These are phyloP conservation scores for Neonectria hederae DNA, from an alignment of 2,329 filamentous ascomycete genomes.

Conservation along the genomic window DNA sequence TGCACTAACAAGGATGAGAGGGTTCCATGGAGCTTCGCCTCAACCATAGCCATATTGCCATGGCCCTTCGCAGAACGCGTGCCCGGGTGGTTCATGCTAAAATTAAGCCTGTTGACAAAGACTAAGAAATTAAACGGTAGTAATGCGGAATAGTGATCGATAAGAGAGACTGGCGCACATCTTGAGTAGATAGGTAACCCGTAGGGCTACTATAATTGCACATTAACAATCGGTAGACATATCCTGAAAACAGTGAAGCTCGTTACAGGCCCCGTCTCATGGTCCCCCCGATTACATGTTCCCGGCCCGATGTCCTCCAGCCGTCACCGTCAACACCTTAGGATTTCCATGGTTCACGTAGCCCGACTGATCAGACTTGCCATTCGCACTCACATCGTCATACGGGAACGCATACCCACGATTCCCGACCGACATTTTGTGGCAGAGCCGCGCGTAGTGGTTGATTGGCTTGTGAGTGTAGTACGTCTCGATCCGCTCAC, in stretches of 20 bases:
- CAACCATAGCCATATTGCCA: too few species aligned
- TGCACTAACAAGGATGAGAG: too few species aligned
- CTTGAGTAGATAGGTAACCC: too few species aligned
- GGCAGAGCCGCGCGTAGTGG: constrained; percentile 73
- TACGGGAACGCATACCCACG: constrained; percentile 77
- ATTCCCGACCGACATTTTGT: constrained; percentile 66
- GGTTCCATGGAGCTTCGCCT: too few species aligned
- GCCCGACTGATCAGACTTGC: constrained; percentile 68
- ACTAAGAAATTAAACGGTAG: too few species aligned
- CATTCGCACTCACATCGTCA: constrained; percentile 70
- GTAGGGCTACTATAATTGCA: too few species aligned
- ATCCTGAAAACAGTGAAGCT: not conserved
- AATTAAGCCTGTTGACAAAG: too few species aligned
- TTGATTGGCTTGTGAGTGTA: constrained; percentile 67
- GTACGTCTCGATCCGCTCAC: constrained; percentile 59
- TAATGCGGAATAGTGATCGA: too few species aligned
- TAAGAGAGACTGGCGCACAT: too few species aligned
- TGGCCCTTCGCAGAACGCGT: too few species aligned
- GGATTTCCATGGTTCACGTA: constrained; percentile 67
- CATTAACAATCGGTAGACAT: not conserved
- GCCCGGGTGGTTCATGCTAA: too few species aligned
- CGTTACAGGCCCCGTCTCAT: not conserved
- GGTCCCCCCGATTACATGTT: not conserved
- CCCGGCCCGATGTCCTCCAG: constrained; percentile 54
- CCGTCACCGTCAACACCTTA: constrained; percentile 62